Evolutionary conservation across 2,329 filamentous ascomycete species (phyloP), one percentile per base, ranked within the genome.

Genomic region (Hymenoscyphus infarciens): DNA sequence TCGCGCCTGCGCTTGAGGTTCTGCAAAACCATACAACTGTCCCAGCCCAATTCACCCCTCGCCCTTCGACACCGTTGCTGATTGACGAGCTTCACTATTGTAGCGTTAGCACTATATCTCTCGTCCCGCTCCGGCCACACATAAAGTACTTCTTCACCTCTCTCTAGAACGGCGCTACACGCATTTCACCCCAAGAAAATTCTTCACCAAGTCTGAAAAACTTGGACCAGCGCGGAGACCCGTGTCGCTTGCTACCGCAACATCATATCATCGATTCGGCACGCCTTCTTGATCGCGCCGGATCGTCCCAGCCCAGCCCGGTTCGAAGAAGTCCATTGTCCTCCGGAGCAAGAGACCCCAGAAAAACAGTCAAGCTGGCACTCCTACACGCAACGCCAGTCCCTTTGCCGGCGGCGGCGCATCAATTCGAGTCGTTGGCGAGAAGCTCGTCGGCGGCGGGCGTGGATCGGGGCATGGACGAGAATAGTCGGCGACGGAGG

Each of bases 391-490:
- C 82, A 73, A 83, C 81, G 71, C 82, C 81, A 76, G 82, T 83
- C 79, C 79, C 85, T 76, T 85, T 86, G 80, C 86, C 86, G 80
- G 83, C 81, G 69, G 83, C 82, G 69, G 83, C 82, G 79, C 82
- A 84, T 80, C 83, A 83, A 81, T 81, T 85, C 75, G 81, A 84
- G 81, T 81, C 83, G 77, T 80, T 80, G 77, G 77, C 81, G 78
- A 80, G 79, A 78, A 79, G 80, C 76, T 79, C 79, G 77, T 75
- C 77, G 73, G 77, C 77, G 75, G 76, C 79, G 45, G 45, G 45
- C 75, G 77, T 79, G 73, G 75, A 80, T 80, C 75, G 77, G 78
- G 87, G 85, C 75, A 95, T 95, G 91, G 91, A 94, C 81, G 87
- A 89, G 78, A 85, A 87, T 80, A 85, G 84, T 77, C 86, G 84